Evolutionary conservation across 2,329 filamentous ascomycete genomes (phyloP), one percentile per base, ranked within the genome.

Genomic region (Apiospora pterosperma): DNA sequence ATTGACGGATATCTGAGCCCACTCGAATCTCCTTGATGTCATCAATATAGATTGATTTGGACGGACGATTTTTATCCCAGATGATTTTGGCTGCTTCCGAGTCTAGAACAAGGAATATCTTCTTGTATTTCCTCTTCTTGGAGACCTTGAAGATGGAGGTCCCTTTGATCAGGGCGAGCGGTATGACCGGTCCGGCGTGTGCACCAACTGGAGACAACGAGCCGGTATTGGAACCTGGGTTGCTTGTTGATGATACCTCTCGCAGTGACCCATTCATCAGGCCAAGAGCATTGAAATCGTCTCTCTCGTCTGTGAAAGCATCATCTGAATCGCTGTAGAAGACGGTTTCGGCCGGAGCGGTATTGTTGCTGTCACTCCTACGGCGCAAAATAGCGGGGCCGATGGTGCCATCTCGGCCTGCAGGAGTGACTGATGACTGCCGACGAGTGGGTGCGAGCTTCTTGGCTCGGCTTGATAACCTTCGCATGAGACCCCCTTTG

Each of bases 1-100:
- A 97, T 75, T 97, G 95, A 64, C 92, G 88, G 21, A 95, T 92
- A 74, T 98, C 92, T 14, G 86, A 86, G 21, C 92, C 93, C 38
- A 90, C 88, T 67, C 94, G 89, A 59, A 98, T 93, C 73, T 97
- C 93, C 73, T 92, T 91, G 72, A 99, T 95, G 75, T 98, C 93
- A 73, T 99, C 96, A 67, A 99, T 92, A 76, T 97, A 96, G 68
- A 99, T 91, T 62, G 88, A 89, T 76, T 97, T 98, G 28, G 88
- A 87, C 1, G 91, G 89, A 39, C 92, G 89, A 10, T 85, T 87
- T 59, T 88, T 86, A 76, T 97, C 92, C 95, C 95, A 98, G 31
- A 86, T 91, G 28, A 99, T 92, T 76, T 93, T 96, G 66, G 92
- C 94, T 1, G 91, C 87, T 72, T 95, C 91, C 28, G 91, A 85